Evolutionary conservation across 140 eudicot genomes (phyloP), one percentile per base, ranked within the genome.

Genomic region (Anethum foeniculum): DNA sequence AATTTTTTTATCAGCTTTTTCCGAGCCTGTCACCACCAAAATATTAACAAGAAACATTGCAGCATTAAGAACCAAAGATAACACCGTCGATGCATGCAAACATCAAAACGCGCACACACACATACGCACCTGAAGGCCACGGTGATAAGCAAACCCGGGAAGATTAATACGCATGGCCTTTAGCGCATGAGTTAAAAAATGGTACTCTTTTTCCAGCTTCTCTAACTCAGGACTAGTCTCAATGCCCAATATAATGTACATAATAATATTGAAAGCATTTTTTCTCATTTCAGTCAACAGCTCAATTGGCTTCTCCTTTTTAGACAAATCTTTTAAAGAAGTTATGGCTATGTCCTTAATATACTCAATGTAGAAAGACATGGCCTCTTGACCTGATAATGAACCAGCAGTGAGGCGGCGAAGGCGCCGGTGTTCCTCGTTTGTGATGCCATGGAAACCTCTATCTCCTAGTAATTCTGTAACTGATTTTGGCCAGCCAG

Each of bases 401-500:
- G 97, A 97, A 51, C 96, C 85, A 7, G 95, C 87, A 16, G 98
- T 94, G 44, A 92, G 56, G 72, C 87, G 89, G 14, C 98, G 88
- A 46, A 92, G 89, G 73, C 96, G 86, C 82, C 84, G 87, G 76
- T 94, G 98, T 48, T 94, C 97, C 77, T 92, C 97, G 49, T 85
- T 84, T 0, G 87, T 79, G 68, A 94, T 89, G 65, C 89, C 84
- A 25, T 90, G 74, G 75, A 90, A 92, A 1, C 97, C 93, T 46
- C 90, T 90, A 39, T 46, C 85, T 7, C 98, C 98, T 41, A 94
- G 90, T 44, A 94, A 89, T 67, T 89, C 84, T n/a, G 23, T 9
- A 0, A 97, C 89, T 10, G 98, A 82, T 2, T 9, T 60, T 18
- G 98, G 98, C 98, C 98, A 94, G 43, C 97, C 97, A 0, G 98